phyloP scores from a whole-genome alignment of 2,329 filamentous ascomycete species.

The Torrubiellomyces zombiae region DNA sequence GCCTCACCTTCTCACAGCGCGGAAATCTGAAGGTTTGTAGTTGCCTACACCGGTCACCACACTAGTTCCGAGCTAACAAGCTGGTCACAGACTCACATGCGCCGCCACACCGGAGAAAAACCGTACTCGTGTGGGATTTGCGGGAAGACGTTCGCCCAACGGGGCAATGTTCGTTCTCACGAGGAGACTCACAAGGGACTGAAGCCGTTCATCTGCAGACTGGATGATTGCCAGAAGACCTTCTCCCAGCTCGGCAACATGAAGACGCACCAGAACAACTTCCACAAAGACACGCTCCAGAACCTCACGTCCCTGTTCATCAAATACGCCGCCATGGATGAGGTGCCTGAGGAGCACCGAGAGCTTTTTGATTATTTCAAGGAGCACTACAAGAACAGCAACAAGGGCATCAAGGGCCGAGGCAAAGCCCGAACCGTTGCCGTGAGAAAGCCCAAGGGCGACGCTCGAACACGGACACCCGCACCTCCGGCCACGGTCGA shows the following conservation, averaged over 20 bases:
- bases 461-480: no score
- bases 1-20: conserved; percentile 69
- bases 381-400: conserved; percentile 87
- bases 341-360: conserved; percentile 47
- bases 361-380: conserved; percentile 76
- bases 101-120: conserved; percentile 73
- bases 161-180: conserved; percentile 73
- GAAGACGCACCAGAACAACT: conserved; percentile 93
- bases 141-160: conserved; percentile 68
- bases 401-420: conserved; percentile 94
- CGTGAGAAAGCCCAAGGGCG: conserved; percentile 13
- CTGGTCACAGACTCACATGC: conserved; percentile 54
- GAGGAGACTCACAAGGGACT: conserved; percentile 61
- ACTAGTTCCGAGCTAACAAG: no score
- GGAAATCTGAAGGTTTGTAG: conserved; percentile 68
- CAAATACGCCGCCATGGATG: conserved; percentile 36
- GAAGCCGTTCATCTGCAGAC: conserved; percentile 65
- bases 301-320: conserved; percentile 56
- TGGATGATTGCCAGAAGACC: conserved; percentile 72
- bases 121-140: conserved; percentile 70
- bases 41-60: no score
- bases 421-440: conserved; percentile 64
- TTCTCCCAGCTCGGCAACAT: conserved; percentile 87
- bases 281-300: conserved; percentile 61
- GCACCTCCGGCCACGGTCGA: no score